Base-by-base conservation (phyloP, 805 yeast species). In the Spathaspora passalidarum region DNA sequence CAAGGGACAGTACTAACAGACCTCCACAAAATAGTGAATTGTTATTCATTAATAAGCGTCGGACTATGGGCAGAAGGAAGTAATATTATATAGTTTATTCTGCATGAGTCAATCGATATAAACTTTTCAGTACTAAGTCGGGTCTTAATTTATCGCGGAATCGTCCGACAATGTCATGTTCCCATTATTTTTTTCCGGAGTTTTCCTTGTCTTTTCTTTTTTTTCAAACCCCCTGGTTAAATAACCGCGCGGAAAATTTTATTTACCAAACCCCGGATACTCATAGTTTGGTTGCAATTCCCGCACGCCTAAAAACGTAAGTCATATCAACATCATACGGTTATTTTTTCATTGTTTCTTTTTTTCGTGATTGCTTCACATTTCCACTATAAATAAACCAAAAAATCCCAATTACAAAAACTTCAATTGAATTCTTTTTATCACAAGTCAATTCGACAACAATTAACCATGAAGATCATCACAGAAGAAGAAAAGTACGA, bases 401-500 rank as follows among this genome's bases (percentile, higher is more conserved):
- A 29, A 4, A 14, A n/a, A n/a, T 29, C 34, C 34, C 16, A n/a
- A n/a, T 37, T 18, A 6, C 10, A 13, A 14, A 7, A 19, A 14
- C 5, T 13, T 7, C 13, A 36, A 6, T 37, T 13, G 14, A 20
- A 20, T 17, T 21, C 10, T 4, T 8, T 11, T 21, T 20, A 8
- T 37, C 18, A 37, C 13, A n/a, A 10, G 13, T 11, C 14, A 14
- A 29, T 13, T 29, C n/a, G 14, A 36, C 21, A 39, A 39, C 17
- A 36, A 18, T 41, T 16, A 25, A 74, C 26, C 25, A 86, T 86
- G 94, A 86, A 86, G 75, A 65, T 86, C 50, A 70, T 82, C 38
- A 68, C 83, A 23, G 72, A 76, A 49, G 87, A 84, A 61, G 91
- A 86, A 68, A 72, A 80, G 49, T 74, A 74, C 44, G 89, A 81